Conservation (phyloP, 768 basidiomycete genomes). For the Rhizopogon vesiculosus region DNA sequence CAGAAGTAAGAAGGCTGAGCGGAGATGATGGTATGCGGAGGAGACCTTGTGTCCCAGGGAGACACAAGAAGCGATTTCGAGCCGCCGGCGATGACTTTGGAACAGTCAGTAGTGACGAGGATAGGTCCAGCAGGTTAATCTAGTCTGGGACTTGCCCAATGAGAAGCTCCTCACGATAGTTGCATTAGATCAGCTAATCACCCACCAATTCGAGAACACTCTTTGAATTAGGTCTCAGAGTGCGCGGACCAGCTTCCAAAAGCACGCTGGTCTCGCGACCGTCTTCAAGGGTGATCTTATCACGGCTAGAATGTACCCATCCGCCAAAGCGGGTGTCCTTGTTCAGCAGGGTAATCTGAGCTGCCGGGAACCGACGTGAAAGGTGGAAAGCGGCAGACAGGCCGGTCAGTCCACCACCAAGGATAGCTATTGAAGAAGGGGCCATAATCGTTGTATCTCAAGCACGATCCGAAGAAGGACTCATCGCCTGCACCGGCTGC, state of each 20-base stretch:
- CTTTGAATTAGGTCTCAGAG: constrained; percentile 72
- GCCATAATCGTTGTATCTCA: constrained; percentile 7
- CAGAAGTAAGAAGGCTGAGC: constrained; percentile 31
- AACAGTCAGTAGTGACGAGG: constrained; percentile 59
- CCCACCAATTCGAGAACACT: constrained; percentile 74
- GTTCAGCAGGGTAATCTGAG: constrained; percentile 68
- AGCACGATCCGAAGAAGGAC: not conserved
- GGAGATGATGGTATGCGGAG: constrained; percentile 41
- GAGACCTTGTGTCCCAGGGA: constrained; percentile 50
- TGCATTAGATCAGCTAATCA: constrained; percentile 3
- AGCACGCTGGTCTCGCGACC: constrained; percentile 40
- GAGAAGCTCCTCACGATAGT: constrained; percentile 1
- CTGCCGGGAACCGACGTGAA: constrained; percentile 54
- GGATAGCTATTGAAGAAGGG: constrained; percentile 48
- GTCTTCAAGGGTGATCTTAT: constrained; percentile 33
- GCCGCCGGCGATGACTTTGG: constrained; percentile 68
- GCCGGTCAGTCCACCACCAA: constrained; percentile 82
- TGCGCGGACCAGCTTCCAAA: constrained; percentile 85
- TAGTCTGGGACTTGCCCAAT: constrained; percentile 29
- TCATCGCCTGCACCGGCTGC: not conserved
- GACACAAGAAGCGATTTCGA: constrained; percentile 67
- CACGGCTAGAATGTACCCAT: constrained; percentile 71
- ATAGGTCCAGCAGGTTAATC: constrained; percentile 73
- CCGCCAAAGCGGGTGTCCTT: constrained; percentile 65
- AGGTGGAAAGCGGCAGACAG: constrained; percentile 80